phyloP scores from a whole-genome alignment of 345 rosid genomes.

The Syzygium oleosum region DNA sequence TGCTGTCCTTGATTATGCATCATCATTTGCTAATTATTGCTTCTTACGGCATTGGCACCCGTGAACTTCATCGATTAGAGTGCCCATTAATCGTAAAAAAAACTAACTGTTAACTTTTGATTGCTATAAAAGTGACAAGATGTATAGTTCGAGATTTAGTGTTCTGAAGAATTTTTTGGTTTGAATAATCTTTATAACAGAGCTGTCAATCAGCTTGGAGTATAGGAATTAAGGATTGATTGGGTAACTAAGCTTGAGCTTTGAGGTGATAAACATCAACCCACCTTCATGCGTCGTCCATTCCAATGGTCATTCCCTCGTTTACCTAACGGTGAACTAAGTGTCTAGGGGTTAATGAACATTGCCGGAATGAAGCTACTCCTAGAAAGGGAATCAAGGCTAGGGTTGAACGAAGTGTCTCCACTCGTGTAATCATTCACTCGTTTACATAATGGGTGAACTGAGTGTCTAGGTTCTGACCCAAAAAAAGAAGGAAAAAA shows the following conservation, averaged over 20 bases:
- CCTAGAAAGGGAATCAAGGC: neutral
- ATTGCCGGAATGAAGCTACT: neutral
- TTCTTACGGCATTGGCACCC: neutral
- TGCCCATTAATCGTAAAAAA: neutral
- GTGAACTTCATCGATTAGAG: neutral
- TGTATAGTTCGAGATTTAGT: neutral
- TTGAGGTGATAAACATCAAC: neutral
- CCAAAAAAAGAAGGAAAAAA: too few relatives aligned
- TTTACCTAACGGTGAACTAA: neutral
- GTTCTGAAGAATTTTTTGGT: neutral
- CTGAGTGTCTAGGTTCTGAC: too few relatives aligned
- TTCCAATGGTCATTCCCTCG: neutral
- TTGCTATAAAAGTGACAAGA: neutral
- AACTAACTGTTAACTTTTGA: neutral
- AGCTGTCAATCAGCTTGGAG: neutral
- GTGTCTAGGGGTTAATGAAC: neutral
- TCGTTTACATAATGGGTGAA: too few relatives aligned
- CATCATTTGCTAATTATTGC: neutral
- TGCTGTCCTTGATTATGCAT: neutral
- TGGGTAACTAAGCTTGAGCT: neutral
- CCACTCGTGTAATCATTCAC: too few relatives aligned
- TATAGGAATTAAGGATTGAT: neutral
- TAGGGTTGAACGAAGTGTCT: neutral
- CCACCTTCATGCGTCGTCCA: neutral
- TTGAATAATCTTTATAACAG: neutral